Base-by-base conservation (phyloP, 192 early-diverging fungal genomes). In the Chytriomyces sp. region DNA sequence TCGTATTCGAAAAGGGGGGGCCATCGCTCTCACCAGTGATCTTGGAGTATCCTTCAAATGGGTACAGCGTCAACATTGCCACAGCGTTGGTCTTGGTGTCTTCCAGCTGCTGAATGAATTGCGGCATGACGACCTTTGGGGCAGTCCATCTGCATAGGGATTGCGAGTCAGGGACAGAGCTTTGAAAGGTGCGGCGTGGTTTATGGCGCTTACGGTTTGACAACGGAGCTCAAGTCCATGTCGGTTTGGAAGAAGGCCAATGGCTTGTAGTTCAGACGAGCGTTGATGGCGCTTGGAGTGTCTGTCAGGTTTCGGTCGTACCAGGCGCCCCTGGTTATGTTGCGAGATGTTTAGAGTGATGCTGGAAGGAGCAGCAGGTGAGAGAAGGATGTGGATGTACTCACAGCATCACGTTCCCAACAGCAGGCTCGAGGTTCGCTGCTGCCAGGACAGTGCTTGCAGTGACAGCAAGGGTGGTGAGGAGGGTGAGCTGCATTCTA, bases 21-120 rank as follows among this genome's bases (percentile, higher is more conserved):
- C 53, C 53, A n/a, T 24, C 13, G 46, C 67, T 18, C 70, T 26
- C 67, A 48, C 76, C 82, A 24, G 84, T 79, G 20, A 86, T 75
- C 43, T 5, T 45, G 24, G 61, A 69, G 26, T 79, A 77, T 5
- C 84, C 82, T 8, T 67, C 10, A 60, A 77, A 77, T 1, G 82
- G 82, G 62, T 82, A 86, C 16, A 86, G 69, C 46, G 84, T 86
- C 45, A 86, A 64, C 35, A 77, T 79, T 6, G 81, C n/a, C 26
- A 83, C 61, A 0, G 84, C 80, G 49, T 83, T 80, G 4, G 84
- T 72, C 5, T 69, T 63, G 45, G 84, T 83, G 24, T 77, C 70
- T 10, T 74, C 78, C 16, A 86, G 35, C 49, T 77, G 49, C 20
- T 78, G 60, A 9, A 83, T 16, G 45, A 82, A 67, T 20, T 77